Conservation (phyloP, 2,329 filamentous ascomycete genomes). For the Clarireedia monteithiana region DNA sequence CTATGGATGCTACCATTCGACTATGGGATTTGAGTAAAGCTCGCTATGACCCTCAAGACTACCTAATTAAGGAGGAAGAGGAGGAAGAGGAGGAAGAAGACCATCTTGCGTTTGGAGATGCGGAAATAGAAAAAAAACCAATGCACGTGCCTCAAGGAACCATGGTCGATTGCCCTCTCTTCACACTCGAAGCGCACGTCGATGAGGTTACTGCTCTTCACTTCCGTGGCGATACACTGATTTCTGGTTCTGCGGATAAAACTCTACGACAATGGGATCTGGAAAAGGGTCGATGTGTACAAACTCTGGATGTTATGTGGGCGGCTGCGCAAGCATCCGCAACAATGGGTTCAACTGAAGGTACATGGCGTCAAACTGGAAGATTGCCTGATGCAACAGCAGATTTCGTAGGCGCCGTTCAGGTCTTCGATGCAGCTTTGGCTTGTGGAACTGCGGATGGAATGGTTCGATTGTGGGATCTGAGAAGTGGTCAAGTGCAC, state of each 20-base stretch:
- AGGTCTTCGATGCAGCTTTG: constrained; percentile 92
- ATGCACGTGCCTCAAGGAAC: constrained; percentile 68
- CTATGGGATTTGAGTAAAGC: constrained; percentile 92
- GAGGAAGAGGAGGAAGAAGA: constrained; percentile 54
- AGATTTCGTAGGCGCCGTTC: constrained; percentile 89
- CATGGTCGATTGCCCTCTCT: constrained; percentile 85
- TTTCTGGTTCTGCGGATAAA: constrained; percentile 95
- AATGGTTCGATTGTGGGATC: constrained; percentile 94
- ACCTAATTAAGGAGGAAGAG: constrained; percentile 44
- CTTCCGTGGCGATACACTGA: constrained; percentile 80
- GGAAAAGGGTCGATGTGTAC: constrained; percentile 92
- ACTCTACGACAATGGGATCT: constrained; percentile 97
- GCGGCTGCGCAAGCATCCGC: constrained; percentile 84
- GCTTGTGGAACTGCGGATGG: constrained; percentile 96
- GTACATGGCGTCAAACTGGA: constrained; percentile 63
- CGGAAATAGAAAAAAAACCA: constrained; percentile 59
- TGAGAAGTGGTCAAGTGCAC: constrained; percentile 94
- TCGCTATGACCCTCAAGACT: constrained; percentile 63
- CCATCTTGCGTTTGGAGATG: constrained; percentile 65
- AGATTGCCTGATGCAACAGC: constrained; percentile 60
- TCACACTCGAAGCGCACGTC: constrained; percentile 81
- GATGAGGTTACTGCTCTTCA: constrained; percentile 92
- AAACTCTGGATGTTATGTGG: constrained; percentile 97
- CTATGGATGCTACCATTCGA: constrained; percentile 87
- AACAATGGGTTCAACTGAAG: constrained; percentile 53